Evolutionary conservation across 2,329 filamentous ascomycete genomes (phyloP).

Genomic region (Bipolaris bicolor): DNA sequence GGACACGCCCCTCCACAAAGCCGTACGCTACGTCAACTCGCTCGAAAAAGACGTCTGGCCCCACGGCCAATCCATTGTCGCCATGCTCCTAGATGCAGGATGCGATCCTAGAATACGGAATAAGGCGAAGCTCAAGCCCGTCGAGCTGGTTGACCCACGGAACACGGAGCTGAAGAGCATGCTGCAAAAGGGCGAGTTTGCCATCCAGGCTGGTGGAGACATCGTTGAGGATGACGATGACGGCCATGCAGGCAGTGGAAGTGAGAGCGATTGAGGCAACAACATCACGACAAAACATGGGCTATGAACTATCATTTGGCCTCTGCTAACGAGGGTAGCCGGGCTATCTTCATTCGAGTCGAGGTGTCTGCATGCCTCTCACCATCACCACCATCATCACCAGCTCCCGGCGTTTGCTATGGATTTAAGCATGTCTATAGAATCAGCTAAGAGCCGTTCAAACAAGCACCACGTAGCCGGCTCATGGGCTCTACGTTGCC

Average conservation of each 20-base stretch:
- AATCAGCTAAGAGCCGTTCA: conserved; percentile 7
- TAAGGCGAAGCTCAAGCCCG: conserved; percentile 73
- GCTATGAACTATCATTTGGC: conserved; percentile 3
- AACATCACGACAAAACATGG: neutral
- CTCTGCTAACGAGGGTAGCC: conserved; percentile 1
- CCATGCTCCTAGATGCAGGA: conserved; percentile 84
- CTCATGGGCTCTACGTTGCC: conserved; percentile 1
- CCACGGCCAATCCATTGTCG: conserved; percentile 71
- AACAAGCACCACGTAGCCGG: conserved; percentile 13
- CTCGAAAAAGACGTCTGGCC: conserved; percentile 68
- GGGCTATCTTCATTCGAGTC: conserved; percentile 11
- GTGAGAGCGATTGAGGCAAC: conserved; percentile 50
- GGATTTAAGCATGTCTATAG: conserved; percentile 10
- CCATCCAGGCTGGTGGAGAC: conserved; percentile 56
- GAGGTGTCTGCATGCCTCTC: conserved; percentile 8
- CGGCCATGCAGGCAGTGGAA: conserved; percentile 55
- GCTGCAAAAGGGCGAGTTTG: conserved; percentile 74
- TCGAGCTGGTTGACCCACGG: conserved; percentile 74
- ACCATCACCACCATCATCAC: conserved; percentile 4
- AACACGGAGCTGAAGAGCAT: conserved; percentile 67
- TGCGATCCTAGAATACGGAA: conserved; percentile 69
- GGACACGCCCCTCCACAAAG: conserved; percentile 81
- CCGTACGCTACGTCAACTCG: conserved; percentile 76
- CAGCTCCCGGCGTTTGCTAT: conserved; percentile 4
- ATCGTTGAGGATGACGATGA: conserved; percentile 58